A percentile compares a stretch with the other conserved stretches of the same genome.
Evolutionary conservation across 108 stramenopile species (phyloP).

Genomic region (Pseudonitzschia multistriata): DNA sequence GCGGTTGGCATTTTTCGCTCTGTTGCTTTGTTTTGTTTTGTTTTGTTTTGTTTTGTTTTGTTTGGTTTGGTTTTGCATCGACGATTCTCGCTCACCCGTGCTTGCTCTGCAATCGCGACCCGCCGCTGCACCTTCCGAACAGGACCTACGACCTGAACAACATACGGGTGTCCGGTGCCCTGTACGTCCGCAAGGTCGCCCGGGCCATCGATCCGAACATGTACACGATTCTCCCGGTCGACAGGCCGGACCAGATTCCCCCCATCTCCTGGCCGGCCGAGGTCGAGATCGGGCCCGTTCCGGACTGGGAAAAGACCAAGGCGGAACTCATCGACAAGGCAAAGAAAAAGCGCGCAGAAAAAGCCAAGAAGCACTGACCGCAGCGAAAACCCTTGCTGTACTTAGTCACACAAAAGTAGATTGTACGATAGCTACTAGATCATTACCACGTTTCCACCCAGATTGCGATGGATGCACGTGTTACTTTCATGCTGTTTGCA

Average conservation of each 20-base stretch:
- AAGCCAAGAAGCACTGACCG: not conserved
- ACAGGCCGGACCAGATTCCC: slow-evolving; percentile 56
- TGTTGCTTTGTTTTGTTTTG: not conserved
- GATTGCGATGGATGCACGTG: too few relatives aligned
- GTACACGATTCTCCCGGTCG: slow-evolving; percentile 63
- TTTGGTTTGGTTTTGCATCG: not conserved
- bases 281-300: slow-evolving; percentile 35
- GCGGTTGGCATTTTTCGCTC: too few relatives aligned
- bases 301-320: slow-evolving; percentile 38
- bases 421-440: too few relatives aligned
- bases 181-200: slow-evolving; percentile 85
- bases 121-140: not conserved
- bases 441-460: too few relatives aligned
- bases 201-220: slow-evolving; percentile 70
- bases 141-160: slow-evolving; percentile 69
- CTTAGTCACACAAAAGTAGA: too few relatives aligned
- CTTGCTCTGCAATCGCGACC: not conserved
- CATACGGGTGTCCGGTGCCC: slow-evolving; percentile 72
- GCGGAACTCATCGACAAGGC: not conserved
- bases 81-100: not conserved
- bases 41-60: not conserved
- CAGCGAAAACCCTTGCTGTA: too few relatives aligned
- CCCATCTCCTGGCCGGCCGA: slow-evolving; percentile 66
- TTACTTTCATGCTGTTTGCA: too few relatives aligned
- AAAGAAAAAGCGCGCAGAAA: not conserved